Conservation (phyloP, 2,329 filamentous ascomycete genomes). For the Stylonectria norvegica region DNA sequence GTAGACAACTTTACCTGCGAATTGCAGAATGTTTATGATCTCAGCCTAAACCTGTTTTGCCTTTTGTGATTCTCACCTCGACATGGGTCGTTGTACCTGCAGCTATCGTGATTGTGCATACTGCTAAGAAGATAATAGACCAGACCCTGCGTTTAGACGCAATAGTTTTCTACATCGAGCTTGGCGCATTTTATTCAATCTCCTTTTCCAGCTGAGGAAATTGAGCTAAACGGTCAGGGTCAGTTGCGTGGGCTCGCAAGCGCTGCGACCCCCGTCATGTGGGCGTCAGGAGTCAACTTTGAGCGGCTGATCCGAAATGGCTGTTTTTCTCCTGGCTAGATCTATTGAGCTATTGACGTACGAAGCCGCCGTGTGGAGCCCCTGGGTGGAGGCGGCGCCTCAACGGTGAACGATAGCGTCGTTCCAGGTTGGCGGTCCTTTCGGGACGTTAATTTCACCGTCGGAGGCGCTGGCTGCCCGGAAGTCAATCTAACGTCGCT, state of each 20-base stretch:
- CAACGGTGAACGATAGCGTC: not conserved
- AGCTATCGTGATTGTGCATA: not conserved
- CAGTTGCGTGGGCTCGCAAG: not conserved
- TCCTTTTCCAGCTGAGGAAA: not conserved
- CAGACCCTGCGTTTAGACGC: not conserved
- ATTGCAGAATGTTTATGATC: constrained; percentile 26
- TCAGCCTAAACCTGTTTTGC: not conserved
- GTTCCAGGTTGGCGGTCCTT: not conserved
- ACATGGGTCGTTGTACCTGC: not conserved
- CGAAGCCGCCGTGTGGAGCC: too few species aligned
- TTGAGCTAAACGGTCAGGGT: too few species aligned
- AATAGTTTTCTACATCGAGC: not conserved
- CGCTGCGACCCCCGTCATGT: not conserved
- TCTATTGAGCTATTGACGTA: too few species aligned
- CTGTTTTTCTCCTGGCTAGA: not conserved
- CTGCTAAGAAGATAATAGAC: not conserved
- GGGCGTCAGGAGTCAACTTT: not conserved
- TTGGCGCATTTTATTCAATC: not conserved
- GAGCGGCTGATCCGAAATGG: not conserved
- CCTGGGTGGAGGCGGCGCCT: not conserved
- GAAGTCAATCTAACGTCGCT: too few species aligned
- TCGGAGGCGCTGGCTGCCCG: not conserved
- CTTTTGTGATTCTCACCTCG: too few species aligned
- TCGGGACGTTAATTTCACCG: not conserved
- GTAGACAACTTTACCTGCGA: constrained; percentile 24